phyloP scores from a whole-genome alignment of 192 early-diverging fungal genomes.

The Entrophospora sp. region DNA sequence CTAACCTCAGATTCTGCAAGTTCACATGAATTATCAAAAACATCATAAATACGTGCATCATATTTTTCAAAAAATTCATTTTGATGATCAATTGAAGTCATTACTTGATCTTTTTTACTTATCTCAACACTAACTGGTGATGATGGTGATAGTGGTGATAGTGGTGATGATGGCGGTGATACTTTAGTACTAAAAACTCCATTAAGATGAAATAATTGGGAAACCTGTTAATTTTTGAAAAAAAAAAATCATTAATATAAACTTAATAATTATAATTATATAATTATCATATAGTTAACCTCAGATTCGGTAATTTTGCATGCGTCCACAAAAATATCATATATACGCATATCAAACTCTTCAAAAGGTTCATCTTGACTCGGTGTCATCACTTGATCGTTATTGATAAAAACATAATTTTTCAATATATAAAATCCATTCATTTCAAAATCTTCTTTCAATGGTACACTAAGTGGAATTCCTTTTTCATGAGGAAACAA shows the following conservation, averaged over 20 bases:
- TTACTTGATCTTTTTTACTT: no score
- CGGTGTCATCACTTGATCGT: not conserved
- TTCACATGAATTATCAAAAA: no score
- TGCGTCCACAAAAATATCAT: slow-evolving; percentile 17
- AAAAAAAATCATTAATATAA: not conserved
- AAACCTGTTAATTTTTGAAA: not conserved
- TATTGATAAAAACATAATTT: slow-evolving; percentile 18
- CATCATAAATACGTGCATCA: no score
- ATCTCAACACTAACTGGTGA: no score
- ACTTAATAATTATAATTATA: not conserved
- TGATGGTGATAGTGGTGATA: no score
- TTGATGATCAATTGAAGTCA: no score
- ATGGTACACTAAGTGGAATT: slow-evolving; percentile 16
- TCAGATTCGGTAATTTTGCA: slow-evolving; percentile 10
- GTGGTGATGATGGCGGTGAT: no score
- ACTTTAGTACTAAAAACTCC: not conserved
- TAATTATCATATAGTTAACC: not conserved
- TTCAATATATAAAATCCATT: slow-evolving; percentile 33
- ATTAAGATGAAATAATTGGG: slow-evolving; percentile 1
- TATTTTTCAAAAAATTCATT: no score
- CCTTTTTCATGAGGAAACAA: slow-evolving; percentile 14
- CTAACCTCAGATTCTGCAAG: no score
- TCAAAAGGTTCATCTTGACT: slow-evolving; percentile 17
- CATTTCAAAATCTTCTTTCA: slow-evolving; percentile 35
- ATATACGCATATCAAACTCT: slow-evolving; percentile 19